These are phyloP conservation scores for Arctium lappa DNA, from an alignment of 129 eudicot genomes.

Conservation along the genomic window DNA sequence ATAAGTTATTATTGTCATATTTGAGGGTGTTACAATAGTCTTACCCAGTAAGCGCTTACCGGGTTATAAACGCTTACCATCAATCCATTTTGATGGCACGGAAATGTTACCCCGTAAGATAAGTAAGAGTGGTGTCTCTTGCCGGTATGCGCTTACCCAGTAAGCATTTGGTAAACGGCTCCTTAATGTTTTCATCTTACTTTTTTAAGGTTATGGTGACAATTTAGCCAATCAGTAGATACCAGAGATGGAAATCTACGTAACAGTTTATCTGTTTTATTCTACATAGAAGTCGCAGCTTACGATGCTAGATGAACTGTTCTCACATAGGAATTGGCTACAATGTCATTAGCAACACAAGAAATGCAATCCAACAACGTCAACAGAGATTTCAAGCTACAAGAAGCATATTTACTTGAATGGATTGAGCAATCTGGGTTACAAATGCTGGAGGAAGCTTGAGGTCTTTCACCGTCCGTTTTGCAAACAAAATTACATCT, in stretches of 20 bases:
- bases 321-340: background rate
- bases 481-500: conserved; percentile 75
- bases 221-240: conserved; percentile 10
- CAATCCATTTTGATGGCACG: too few relatives aligned
- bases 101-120: too few relatives aligned
- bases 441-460: conserved; percentile 92
- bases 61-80: too few relatives aligned
- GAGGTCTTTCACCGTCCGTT: conserved; percentile 75
- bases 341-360: conserved; percentile 6
- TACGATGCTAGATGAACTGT: background rate
- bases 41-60: too few relatives aligned
- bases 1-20: too few relatives aligned
- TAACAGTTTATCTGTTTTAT: background rate
- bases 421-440: conserved; percentile 91
- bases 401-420: conserved; percentile 42
- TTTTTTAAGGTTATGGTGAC: background rate
- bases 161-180: too few relatives aligned
- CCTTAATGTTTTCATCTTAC: background rate
- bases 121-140: too few relatives aligned
- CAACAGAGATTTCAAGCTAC: conserved; percentile 5
- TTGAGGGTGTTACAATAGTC: too few relatives aligned
- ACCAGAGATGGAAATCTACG: background rate
- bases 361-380: background rate
- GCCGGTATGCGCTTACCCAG: too few relatives aligned
- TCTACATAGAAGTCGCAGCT: background rate